Evolutionary conservation across 768 basidiomycete species (phyloP).

Genomic region (Serendipita vermifera): DNA sequence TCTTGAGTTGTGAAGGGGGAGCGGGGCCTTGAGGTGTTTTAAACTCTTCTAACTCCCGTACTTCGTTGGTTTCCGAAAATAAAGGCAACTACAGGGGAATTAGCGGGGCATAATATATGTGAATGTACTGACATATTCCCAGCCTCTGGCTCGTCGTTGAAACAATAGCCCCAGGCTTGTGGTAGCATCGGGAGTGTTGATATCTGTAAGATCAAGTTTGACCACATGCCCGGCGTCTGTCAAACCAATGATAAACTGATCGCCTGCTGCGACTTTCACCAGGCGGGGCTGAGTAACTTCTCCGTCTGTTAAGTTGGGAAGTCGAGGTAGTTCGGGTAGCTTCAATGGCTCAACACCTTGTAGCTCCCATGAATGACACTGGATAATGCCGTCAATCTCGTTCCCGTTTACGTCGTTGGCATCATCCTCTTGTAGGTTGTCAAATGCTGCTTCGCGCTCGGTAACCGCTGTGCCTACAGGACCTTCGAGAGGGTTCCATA

Average conservation of each 20-base stretch:
- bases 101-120: neutral
- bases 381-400: conserved; percentile 32
- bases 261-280: conserved; percentile 70
- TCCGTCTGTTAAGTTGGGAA: conserved; percentile 26
- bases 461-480: conserved; percentile 28
- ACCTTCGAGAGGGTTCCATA: conserved; percentile 58
- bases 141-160: conserved; percentile 26
- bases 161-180: conserved; percentile 16
- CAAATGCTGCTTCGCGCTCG: conserved; percentile 30
- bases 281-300: conserved; percentile 30
- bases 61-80: conserved; percentile 50
- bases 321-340: conserved; percentile 44
- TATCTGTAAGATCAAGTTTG: conserved; percentile 33
- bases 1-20: conserved; percentile 38
- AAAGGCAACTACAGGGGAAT: conserved; percentile 43
- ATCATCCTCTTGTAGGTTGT: conserved; percentile 33
- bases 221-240: conserved; percentile 71
- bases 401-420: conserved; percentile 23
- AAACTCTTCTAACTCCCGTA: conserved; percentile 37
- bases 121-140: conserved; percentile 56
- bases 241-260: conserved; percentile 60
- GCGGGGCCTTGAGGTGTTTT: conserved; percentile 19
- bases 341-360: conserved; percentile 35
- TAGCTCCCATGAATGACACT: conserved; percentile 50
- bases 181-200: conserved; percentile 26